Evolutionary conservation across 257 asterid species (phyloP), one percentile per base, ranked within the genome.

Genomic region (Nicotiana otophora): DNA sequence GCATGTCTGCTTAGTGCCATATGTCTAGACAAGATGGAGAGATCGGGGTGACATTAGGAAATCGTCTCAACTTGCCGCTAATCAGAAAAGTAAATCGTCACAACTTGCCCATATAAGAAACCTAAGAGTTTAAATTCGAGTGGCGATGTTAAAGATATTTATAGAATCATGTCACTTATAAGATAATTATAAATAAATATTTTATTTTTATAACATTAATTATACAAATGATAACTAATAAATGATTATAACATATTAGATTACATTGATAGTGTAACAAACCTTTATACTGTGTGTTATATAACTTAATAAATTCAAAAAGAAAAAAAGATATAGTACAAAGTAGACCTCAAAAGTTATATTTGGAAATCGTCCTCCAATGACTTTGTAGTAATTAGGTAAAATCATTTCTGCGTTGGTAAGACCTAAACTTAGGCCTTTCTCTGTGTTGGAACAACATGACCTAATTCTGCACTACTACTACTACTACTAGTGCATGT

Each of bases 381-480:
- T 75, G 80, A 75, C 46, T 75, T 75, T 15, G 80, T 51, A 75
- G 63, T 75, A 51, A 51, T 7, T 42, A 42, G 28, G 80, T 75
- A 63, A 75, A 75, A 26, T 75, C 26, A 75, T 51, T 10, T 51
- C 23, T 75, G 63, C 15, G 26, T 48, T 33, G n/a, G 46, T 31
- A 15, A 7, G 42, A 51, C 64, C 80, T 69, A 70, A 48, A 10
- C 26, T 84, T 20, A 78, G 19, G 55, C 61, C 69, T 39, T 20
- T 62, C 12, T 36, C 31, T 62, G 30, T 51, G 68, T 30, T 62
- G 48, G 36, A 77, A 64, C 10, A 82, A 83, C 79, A 86, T 82
- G 92, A 88, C 95, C 93, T 91, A 90, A 88, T 88, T 88, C 28
- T 69, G 54, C 84, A 77, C 83, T 83, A 84, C 83, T 84, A 84